Evolutionary conservation across 1,284 basidiomycete species (phyloP).

Genomic region (Sporisorium scitamineum): DNA sequence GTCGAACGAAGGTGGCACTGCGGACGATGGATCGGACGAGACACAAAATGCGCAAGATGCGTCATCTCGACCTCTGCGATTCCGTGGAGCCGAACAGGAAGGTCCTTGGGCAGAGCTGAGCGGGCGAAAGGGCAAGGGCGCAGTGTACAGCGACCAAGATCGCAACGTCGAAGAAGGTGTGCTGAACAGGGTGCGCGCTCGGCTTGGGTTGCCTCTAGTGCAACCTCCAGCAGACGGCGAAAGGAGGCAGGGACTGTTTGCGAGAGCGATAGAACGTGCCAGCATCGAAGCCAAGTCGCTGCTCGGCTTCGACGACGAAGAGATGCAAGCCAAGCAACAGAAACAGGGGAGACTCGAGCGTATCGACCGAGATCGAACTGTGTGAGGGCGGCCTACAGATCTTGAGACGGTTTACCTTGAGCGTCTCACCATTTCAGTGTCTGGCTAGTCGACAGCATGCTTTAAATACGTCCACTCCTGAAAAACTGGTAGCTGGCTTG

Average conservation of each 20-base stretch:
- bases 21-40: not conserved
- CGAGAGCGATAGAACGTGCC: conserved; percentile 6
- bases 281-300: conserved; percentile 26
- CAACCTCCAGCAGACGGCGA: conserved; percentile 17
- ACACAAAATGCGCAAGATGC: not conserved
- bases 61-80: conserved; percentile 8
- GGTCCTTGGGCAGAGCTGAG: conserved; percentile 47
- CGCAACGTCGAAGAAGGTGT: conserved; percentile 43
- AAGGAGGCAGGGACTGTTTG: conserved; percentile 11
- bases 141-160: conserved; percentile 48
- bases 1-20: not conserved
- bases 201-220: conserved; percentile 27
- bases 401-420: too few relatives aligned
- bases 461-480: too few relatives aligned
- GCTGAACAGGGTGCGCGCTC: conserved; percentile 32
- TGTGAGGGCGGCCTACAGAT: too few relatives aligned
- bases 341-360: conserved; percentile 36
- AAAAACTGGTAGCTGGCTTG: too few relatives aligned
- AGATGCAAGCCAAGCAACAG: conserved; percentile 36
- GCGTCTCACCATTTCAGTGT: too few relatives aligned
- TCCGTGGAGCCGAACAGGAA: conserved; percentile 46
- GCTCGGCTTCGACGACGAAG: conserved; percentile 39
- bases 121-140: conserved; percentile 34
- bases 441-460: too few relatives aligned
- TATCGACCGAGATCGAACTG: conserved; percentile 40